Evolutionary conservation across 1,284 basidiomycete genomes (phyloP), one percentile per base, ranked within the genome.

Genomic region (Tylopilus orsonianus): DNA sequence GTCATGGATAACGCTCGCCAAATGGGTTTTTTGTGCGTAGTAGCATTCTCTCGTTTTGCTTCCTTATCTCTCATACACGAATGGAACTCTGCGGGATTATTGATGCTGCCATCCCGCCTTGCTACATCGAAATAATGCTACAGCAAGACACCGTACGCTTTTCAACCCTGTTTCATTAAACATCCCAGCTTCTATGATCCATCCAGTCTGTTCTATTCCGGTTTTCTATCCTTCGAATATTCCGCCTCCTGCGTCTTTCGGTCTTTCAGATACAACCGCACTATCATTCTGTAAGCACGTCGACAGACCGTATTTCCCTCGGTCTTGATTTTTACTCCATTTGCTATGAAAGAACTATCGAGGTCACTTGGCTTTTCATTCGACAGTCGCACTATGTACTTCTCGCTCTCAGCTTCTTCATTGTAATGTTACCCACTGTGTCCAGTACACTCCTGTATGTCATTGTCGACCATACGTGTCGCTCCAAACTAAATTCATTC

Each of bases 311-410:
- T 18, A 33, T 5, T 45, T 39, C 33, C n/a, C n/a, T 32, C 6
- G 18, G 16, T 7, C 4, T 36, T 30, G 7, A 24, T 13, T 30
- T 46, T 53, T 41, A 53, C 48, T 22, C 26, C 29, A 32, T 2
- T 16, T 16, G 13, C 30, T 8, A 24, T 33, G 40, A 10, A 54
- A 89, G 85, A 45, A 94, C 92, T 0, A 94, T 94, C 50, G 90
- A 94, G 72, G 90, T 94, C 57, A 94, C 94, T 91, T 92, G 87
- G 64, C 78, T 94, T 29, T 85, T 90, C n/a, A 85, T 93, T 34
- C 78, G 85, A 45, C 75, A 89, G 50, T 93, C 90, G 0, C 86
- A 90, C 61, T 89, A 95, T 57, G 91, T 91, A 1, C 75, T 95
- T 0, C 76, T 92, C 8, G 91, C 92, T 0, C 81, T 95, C 32